Conservation (phyloP, 331 rosid species). For the Stylosanthes scabra region DNA sequence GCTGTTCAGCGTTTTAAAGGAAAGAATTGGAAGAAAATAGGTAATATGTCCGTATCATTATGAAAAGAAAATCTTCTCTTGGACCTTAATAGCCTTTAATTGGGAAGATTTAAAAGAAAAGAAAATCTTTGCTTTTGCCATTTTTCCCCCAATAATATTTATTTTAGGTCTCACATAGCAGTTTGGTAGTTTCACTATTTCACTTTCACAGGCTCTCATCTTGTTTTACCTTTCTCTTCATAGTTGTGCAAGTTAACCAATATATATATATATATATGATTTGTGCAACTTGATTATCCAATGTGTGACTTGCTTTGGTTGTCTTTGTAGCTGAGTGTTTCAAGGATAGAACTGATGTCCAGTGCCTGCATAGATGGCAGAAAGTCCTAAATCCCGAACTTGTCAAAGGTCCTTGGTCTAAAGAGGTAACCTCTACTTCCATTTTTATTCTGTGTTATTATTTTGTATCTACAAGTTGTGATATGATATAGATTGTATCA, state of each 20-base stretch:
- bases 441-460: background rate
- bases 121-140: background rate
- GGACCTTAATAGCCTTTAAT: conserved; percentile 2
- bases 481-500: conserved; percentile 11
- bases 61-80: no score
- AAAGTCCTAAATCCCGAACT: conserved; percentile 98
- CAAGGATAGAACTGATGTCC: conserved; percentile 98
- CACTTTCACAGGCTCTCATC: background rate
- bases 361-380: conserved; percentile 99
- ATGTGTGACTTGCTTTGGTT: conserved; percentile 42
- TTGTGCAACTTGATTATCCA: conserved; percentile 24
- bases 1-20: conserved; percentile 98
- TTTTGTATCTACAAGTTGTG: conserved; percentile 29
- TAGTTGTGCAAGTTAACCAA: background rate
- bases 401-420: conserved; percentile 99
- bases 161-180: background rate
- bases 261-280: background rate
- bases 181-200: background rate
- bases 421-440: conserved; percentile 71
- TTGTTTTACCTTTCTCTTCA: background rate
- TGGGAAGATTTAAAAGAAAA: conserved; percentile 16
- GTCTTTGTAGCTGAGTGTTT: conserved; percentile 89
- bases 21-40: conserved; percentile 99
- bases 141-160: background rate
- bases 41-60: conserved; percentile 49